Percentiles rank a stretch among this genome's conserved stretches.
These are phyloP conservation scores for Apium graveolens DNA, from an alignment of 129 eudicot species.

Conservation along the genomic window DNA sequence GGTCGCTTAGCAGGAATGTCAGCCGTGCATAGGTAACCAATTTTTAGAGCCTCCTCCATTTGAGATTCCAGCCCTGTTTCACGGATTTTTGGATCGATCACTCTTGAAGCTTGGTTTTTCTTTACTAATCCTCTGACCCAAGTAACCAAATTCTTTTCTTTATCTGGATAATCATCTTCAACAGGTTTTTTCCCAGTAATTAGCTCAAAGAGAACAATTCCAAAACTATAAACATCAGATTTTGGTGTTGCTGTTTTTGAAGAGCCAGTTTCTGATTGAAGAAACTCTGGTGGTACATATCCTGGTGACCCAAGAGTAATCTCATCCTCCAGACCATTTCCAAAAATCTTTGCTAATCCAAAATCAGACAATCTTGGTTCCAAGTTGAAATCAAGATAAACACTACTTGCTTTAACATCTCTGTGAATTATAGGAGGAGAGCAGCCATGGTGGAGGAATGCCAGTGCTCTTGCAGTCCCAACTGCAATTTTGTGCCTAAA, in stretches of 20 bases:
- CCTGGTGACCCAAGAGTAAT: slow-evolving; percentile 49
- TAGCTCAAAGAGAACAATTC: slow-evolving; percentile 59
- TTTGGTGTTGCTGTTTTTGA: slow-evolving; percentile 45
- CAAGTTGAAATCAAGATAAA: slow-evolving; percentile 60
- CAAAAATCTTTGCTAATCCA: slow-evolving; percentile 73
- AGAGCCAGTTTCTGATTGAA: slow-evolving; percentile 33
- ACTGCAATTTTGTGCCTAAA: slow-evolving; percentile 63
- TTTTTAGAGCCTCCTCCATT: slow-evolving; percentile 68
- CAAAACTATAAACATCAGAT: slow-evolving; percentile 73
- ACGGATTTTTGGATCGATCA: slow-evolving; percentile 64
- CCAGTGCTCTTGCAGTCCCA: slow-evolving; percentile 72
- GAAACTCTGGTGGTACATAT: slow-evolving; percentile 46
- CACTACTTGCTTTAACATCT: slow-evolving; percentile 72
- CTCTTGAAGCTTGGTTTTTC: slow-evolving; percentile 36
- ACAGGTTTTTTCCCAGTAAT: slow-evolving; percentile 66
- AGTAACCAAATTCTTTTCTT: slow-evolving; percentile 45
- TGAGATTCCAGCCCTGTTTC: slow-evolving; percentile 46
- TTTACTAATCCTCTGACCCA: slow-evolving; percentile 76
- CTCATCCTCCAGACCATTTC: slow-evolving; percentile 44
- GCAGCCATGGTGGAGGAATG: slow-evolving; percentile 85
- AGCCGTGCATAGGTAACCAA: slow-evolving; percentile 83
- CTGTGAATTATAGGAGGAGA: slow-evolving; percentile 74
- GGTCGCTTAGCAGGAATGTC: slow-evolving; percentile 65
- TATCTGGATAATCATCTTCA: slow-evolving; percentile 55
- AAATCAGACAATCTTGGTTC: slow-evolving; percentile 79